Conservation (phyloP, 2,329 filamentous ascomycete species). For the Pezicula rhizophila region DNA sequence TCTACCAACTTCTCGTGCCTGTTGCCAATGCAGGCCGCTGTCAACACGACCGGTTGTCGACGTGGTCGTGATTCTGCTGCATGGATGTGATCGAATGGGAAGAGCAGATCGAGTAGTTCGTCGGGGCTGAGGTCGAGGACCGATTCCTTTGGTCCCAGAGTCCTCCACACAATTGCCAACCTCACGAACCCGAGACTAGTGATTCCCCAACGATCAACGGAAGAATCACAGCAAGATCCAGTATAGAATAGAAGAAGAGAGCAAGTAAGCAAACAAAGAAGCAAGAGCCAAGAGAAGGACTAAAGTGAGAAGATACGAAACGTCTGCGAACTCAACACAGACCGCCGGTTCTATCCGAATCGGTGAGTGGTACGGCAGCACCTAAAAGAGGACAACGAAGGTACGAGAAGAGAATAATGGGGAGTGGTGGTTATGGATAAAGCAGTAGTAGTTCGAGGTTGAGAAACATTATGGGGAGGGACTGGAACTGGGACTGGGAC, state of each 20-base stretch:
- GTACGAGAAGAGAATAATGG: not conserved
- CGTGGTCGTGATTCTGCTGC: constrained; percentile 12
- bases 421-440: not conserved
- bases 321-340: constrained; percentile 11
- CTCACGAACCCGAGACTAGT: constrained; percentile 12
- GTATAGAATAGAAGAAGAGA: constrained; percentile 2
- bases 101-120: constrained; percentile 6
- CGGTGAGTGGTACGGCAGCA: not conserved
- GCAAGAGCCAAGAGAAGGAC: constrained; percentile 19
- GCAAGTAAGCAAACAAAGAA: constrained; percentile 9
- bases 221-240: constrained; percentile 1
- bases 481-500: too few relatives aligned
- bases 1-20: constrained; percentile 12
- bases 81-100: constrained; percentile 17
- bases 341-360: constrained; percentile 6
- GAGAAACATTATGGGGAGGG: not conserved
- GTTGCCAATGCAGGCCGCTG: constrained; percentile 4
- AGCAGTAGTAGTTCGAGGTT: not conserved
- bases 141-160: too few relatives aligned
- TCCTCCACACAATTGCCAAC: not conserved
- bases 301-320: constrained; percentile 18
- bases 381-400: constrained; percentile 1
- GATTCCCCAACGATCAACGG: not conserved
- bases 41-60: constrained; percentile 20
- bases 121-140: too few relatives aligned